phyloP scores from a whole-genome alignment of 345 rosid genomes.

The Populus euphratica region DNA sequence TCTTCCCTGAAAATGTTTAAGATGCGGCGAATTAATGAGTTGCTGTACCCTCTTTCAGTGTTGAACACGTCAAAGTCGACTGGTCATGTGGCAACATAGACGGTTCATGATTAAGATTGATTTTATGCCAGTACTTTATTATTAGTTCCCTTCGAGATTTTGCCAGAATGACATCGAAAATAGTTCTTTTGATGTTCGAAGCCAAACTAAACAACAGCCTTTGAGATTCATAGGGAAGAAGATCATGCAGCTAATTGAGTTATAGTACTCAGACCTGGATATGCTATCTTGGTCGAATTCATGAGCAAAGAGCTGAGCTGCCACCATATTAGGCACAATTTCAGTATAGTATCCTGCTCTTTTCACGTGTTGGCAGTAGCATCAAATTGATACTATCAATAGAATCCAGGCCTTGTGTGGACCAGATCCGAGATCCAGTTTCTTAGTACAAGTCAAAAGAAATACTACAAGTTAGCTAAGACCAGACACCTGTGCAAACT shows the following conservation, averaged over 20 bases:
- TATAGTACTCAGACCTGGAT: background rate
- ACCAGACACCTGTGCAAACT: conserved; percentile 1
- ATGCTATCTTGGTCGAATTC: background rate
- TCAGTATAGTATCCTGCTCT: background rate
- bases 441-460: background rate
- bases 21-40: background rate
- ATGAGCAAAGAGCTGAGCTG: background rate
- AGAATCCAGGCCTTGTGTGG: background rate
- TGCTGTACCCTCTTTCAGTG: background rate
- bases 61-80: background rate
- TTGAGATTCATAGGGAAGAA: background rate
- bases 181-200: background rate
- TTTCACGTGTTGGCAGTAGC: background rate
- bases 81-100: background rate
- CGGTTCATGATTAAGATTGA: background rate
- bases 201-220: background rate
- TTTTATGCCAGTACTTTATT: background rate
- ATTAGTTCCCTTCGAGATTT: background rate
- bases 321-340: background rate
- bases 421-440: background rate
- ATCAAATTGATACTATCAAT: background rate
- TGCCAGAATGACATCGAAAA: background rate
- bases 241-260: background rate
- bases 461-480: background rate
- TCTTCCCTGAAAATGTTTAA: background rate